phyloP scores from a whole-genome alignment of 345 rosid species.

The Kernera saxatilis region DNA sequence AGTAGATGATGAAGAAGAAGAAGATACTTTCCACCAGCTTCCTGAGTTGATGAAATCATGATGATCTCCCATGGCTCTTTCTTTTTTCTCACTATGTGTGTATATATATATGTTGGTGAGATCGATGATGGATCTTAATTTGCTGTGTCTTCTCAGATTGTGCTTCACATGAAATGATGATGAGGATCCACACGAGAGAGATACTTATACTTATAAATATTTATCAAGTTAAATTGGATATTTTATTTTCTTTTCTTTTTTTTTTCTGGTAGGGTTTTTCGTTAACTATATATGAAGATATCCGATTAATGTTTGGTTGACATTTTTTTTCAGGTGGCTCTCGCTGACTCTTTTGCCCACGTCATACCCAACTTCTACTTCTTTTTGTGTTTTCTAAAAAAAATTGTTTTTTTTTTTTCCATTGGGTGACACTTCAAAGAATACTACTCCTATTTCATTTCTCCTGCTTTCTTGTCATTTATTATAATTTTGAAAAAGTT shows the following conservation, averaged over 20 bases:
- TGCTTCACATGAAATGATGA: slow-evolving; percentile 34
- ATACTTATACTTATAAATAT: slow-evolving; percentile 33
- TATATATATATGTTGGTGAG: not conserved
- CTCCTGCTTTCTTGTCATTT: slow-evolving; percentile 11
- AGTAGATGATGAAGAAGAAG: slow-evolving; percentile 45
- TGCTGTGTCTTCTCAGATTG: slow-evolving; percentile 25
- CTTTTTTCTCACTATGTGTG: not conserved
- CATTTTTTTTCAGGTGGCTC: slow-evolving; percentile 36
- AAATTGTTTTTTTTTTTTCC: not conserved
- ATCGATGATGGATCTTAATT: slow-evolving; percentile 23
- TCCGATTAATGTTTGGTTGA: slow-evolving; percentile 27
- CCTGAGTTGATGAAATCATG: slow-evolving; percentile 35
- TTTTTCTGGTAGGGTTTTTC: slow-evolving; percentile 29
- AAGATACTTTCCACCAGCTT: slow-evolving; percentile 34
- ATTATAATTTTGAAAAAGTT: slow-evolving; percentile 2
- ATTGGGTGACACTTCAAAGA: slow-evolving; percentile 1
- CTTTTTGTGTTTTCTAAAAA: not conserved
- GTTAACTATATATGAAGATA: slow-evolving; percentile 27
- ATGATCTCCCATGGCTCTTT: slow-evolving; percentile 33
- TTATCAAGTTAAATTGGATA: slow-evolving; percentile 21
- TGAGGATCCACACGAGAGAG: slow-evolving; percentile 30
- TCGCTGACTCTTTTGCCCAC: slow-evolving; percentile 33
- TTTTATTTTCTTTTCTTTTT: not conserved
- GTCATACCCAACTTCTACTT: slow-evolving; percentile 26
- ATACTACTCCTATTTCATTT: not conserved